These are phyloP conservation scores for Fusarium bactridioides DNA, from an alignment of 2,329 filamentous ascomycete species.

Conservation along the genomic window DNA sequence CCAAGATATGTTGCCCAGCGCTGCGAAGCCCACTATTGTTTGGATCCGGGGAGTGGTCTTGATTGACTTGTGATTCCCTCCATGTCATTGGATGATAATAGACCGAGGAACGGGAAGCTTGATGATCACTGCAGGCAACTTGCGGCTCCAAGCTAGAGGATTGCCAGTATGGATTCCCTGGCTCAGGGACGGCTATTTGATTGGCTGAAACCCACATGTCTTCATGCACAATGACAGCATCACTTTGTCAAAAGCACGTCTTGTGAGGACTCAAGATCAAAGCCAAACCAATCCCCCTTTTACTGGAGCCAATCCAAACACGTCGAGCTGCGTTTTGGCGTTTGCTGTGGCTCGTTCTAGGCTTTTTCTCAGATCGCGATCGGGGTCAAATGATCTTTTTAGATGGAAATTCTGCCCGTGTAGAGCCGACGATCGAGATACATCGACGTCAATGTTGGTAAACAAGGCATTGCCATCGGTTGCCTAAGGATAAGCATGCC, in stretches of 20 bases:
- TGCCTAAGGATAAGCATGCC: slow-evolving; percentile 1
- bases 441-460: slow-evolving; percentile 20
- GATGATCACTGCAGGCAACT: slow-evolving; percentile 31
- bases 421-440: slow-evolving; percentile 29
- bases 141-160: slow-evolving; percentile 17
- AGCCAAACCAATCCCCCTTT: slow-evolving; percentile 12
- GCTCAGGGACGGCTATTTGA: slow-evolving; percentile 8
- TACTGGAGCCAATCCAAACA: slow-evolving; percentile 20
- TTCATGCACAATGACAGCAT: slow-evolving; percentile 36
- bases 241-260: slow-evolving; percentile 23
- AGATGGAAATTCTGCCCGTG: slow-evolving; percentile 5
- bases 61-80: not conserved
- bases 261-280: slow-evolving; percentile 6
- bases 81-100: slow-evolving; percentile 14
- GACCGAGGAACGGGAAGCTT: slow-evolving; percentile 25
- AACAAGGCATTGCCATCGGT: slow-evolving; percentile 14
- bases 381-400: slow-evolving; percentile 22
- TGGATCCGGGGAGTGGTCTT: slow-evolving; percentile 15
- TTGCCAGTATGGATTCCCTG: not conserved
- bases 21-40: slow-evolving; percentile 14
- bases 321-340: slow-evolving; percentile 22
- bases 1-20: slow-evolving; percentile 12
- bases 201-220: slow-evolving; percentile 7
- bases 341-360: slow-evolving; percentile 18
- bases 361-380: slow-evolving; percentile 28